A percentile compares a stretch with the other conserved stretches of the same genome.
Evolutionary conservation across 1,139 yeast species (phyloP).

Genomic region (Yamadazyma atlantica): DNA sequence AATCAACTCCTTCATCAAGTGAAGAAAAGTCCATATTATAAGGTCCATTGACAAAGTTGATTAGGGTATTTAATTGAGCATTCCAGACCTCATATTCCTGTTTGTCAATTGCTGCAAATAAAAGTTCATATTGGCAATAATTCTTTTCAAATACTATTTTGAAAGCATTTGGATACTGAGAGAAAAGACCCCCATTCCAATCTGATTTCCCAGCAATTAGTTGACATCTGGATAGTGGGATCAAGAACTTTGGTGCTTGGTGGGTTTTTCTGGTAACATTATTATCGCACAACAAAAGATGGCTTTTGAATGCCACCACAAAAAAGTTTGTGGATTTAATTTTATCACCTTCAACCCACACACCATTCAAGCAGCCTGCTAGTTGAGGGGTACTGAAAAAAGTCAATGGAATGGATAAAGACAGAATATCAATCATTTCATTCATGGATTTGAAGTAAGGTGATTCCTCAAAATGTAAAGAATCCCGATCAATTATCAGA

Average conservation of each 20-base stretch:
- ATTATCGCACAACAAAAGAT: slow-evolving; percentile 31
- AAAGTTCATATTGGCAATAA: slow-evolving; percentile 43
- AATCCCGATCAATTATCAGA: slow-evolving; percentile 25
- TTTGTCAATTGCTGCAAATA: slow-evolving; percentile 33
- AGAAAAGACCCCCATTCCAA: slow-evolving; percentile 36
- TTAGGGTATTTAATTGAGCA: slow-evolving; percentile 30
- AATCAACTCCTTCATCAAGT: slow-evolving; percentile 2
- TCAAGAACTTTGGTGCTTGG: slow-evolving; percentile 40
- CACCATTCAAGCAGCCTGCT: slow-evolving; percentile 37
- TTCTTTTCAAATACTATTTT: slow-evolving; percentile 49
- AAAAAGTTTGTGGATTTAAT: slow-evolving; percentile 27
- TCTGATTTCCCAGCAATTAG: slow-evolving; percentile 23
- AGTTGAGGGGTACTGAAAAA: slow-evolving; percentile 43
- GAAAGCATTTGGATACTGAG: slow-evolving; percentile 29
- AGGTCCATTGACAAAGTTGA: slow-evolving; percentile 42
- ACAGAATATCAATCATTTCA: slow-evolving; percentile 6
- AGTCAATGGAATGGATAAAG: slow-evolving; percentile 11
- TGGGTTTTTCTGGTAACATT: slow-evolving; percentile 16
- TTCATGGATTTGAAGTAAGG: background rate
- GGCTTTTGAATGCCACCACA: slow-evolving; percentile 51
- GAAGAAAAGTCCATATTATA: slow-evolving; percentile 34
- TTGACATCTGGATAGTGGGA: slow-evolving; percentile 45
- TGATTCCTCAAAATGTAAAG: slow-evolving; percentile 5
- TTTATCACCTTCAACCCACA: slow-evolving; percentile 34
- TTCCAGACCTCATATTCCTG: slow-evolving; percentile 45